Evolutionary conservation across 805 yeast species (phyloP).

Genomic region (Schizosaccharomyces octosporus): DNA sequence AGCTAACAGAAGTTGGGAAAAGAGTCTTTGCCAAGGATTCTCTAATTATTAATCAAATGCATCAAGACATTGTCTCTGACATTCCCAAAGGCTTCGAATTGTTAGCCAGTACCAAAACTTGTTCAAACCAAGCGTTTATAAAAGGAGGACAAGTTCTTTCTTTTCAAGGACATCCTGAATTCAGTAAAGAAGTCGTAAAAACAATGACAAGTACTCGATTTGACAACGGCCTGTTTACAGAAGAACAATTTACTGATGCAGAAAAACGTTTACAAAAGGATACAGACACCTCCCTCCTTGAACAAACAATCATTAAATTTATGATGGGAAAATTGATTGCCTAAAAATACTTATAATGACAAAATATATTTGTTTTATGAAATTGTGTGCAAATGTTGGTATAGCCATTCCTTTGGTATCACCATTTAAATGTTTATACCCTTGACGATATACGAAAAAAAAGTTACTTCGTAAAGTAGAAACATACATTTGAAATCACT

Average conservation of each 20-base stretch:
- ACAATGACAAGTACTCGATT: constrained; percentile 6
- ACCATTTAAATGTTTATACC: too few relatives aligned
- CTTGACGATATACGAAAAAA: too few relatives aligned
- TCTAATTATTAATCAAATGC: constrained; percentile 28
- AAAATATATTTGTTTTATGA: too few relatives aligned
- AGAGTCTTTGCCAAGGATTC: constrained; percentile 11
- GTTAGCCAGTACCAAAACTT: constrained; percentile 31
- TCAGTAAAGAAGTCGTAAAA: constrained; percentile 11
- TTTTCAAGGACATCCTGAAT: constrained; percentile 85
- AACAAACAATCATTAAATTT: neutral
- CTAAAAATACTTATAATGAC: too few relatives aligned
- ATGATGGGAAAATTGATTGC: neutral
- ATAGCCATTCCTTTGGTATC: too few relatives aligned
- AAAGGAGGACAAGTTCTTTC: constrained; percentile 30
- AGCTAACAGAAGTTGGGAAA: constrained; percentile 16
- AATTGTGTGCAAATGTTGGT: too few relatives aligned
- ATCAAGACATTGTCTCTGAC: constrained; percentile 29
- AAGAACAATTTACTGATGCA: neutral
- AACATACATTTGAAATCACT: too few relatives aligned
- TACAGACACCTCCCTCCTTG: neutral
- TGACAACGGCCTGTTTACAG: constrained; percentile 8
- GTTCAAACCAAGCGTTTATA: constrained; percentile 44
- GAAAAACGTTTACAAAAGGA: neutral
- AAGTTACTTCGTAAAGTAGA: too few relatives aligned
- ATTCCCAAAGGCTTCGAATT: constrained; percentile 13